phyloP scores from a whole-genome alignment of 306 rosid species.

The Casuarina cunninghamiana region DNA sequence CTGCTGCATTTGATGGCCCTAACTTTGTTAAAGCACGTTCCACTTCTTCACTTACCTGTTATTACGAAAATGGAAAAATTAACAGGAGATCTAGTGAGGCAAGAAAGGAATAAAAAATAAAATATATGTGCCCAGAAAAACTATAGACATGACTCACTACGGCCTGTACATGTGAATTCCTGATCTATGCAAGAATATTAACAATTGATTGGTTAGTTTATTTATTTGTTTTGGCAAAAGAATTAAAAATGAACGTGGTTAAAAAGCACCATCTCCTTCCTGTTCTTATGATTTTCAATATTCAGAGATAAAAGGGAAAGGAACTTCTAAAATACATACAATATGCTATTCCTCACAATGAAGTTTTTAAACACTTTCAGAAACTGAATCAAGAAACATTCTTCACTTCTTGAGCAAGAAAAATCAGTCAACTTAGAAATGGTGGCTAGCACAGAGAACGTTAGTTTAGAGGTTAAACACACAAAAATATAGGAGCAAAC shows the following conservation, averaged over 20 bases:
- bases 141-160: neutral
- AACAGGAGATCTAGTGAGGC: neutral
- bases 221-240: neutral
- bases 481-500: no score
- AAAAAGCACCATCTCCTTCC: neutral
- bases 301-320: neutral
- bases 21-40: constrained; percentile 73
- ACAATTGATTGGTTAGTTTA: neutral
- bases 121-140: neutral
- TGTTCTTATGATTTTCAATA: neutral
- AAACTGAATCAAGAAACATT: neutral
- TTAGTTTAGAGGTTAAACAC: no score
- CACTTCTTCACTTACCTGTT: constrained; percentile 85
- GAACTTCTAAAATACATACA: neutral
- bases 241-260: neutral
- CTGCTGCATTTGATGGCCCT: constrained; percentile 49
- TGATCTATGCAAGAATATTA: neutral
- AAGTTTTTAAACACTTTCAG: neutral
- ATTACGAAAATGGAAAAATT: constrained; percentile 31
- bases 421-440: neutral
- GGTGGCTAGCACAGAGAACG: no score
- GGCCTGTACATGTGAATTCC: neutral
- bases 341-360: neutral
- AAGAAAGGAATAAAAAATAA: neutral
- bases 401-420: neutral